phyloP scores from a whole-genome alignment of 2,329 filamentous ascomycete species.

The Setomelanomma holmii region DNA sequence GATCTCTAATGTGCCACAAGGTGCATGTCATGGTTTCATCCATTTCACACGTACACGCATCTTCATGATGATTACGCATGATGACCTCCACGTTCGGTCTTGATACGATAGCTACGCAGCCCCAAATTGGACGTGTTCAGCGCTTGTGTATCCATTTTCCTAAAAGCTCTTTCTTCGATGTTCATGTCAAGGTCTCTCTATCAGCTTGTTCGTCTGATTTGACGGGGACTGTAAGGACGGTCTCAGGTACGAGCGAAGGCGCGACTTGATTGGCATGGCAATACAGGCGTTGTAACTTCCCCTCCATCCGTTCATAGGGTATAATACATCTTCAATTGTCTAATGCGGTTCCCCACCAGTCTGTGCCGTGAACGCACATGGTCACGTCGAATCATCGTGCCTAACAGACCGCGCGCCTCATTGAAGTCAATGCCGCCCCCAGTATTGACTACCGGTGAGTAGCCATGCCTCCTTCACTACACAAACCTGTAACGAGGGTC shows the following conservation, averaged over 20 bases:
- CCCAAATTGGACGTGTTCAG: constrained; percentile 36
- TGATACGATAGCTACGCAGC: constrained; percentile 27
- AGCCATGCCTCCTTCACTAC: constrained; percentile 4
- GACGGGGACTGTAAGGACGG: constrained; percentile 10
- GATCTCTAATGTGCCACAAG: background rate
- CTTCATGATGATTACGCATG: constrained; percentile 30
- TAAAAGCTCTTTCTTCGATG: constrained; percentile 33
- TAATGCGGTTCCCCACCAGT: background rate
- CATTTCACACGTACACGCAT: constrained; percentile 15
- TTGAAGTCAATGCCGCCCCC: background rate
- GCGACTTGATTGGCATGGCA: constrained; percentile 18
- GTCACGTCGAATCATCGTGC: background rate
- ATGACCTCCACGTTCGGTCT: constrained; percentile 26
- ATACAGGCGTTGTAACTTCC: constrained; percentile 21
- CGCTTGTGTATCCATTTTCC: constrained; percentile 32
- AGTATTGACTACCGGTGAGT: constrained; percentile 6
- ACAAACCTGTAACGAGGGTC: background rate
- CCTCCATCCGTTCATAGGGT: constrained; percentile 21
- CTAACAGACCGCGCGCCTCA: background rate
- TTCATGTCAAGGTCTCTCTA: constrained; percentile 30
- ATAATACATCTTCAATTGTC: constrained; percentile 23
- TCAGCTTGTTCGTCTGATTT: constrained; percentile 19
- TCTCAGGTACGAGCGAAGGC: constrained; percentile 23
- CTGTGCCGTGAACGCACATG: background rate
- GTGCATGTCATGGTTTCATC: background rate